A percentile compares a stretch with the other conserved stretches of the same genome.
Evolutionary conservation across 2,329 filamentous ascomycete species (phyloP).

Genomic region (Helotiales sp.): DNA sequence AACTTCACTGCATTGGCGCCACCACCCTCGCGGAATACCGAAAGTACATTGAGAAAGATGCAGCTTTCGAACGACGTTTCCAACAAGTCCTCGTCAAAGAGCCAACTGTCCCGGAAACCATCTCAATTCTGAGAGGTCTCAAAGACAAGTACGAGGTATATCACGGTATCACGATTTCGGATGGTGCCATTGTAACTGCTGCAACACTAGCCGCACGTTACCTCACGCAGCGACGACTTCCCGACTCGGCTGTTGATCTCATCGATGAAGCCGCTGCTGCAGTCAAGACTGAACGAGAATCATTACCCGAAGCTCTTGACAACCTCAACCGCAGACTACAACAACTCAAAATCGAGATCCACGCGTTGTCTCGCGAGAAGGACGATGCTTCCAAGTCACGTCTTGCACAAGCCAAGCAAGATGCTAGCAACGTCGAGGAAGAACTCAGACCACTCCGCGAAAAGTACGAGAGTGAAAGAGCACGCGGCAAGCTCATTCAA

Average conservation of each 20-base stretch:
- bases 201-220: constrained; percentile 93
- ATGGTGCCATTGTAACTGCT: constrained; percentile 87
- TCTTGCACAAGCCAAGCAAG: constrained; percentile 79
- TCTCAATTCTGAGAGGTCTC: constrained; percentile 96
- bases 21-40: constrained; percentile 94
- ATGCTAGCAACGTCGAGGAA: constrained; percentile 92
- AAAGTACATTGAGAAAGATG: constrained; percentile 99
- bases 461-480: constrained; percentile 93
- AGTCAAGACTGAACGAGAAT: constrained; percentile 93
- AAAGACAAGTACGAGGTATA: constrained; percentile 99
- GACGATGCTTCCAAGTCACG: constrained; percentile 88
- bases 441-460: constrained; percentile 88
- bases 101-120: constrained; percentile 81
- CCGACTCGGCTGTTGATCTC: constrained; percentile 94
- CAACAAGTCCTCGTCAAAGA: constrained; percentile 98
- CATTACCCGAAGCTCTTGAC: constrained; percentile 93
- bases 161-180: constrained; percentile 94
- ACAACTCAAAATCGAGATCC: constrained; percentile 96
- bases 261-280: constrained; percentile 96
- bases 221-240: constrained; percentile 84
- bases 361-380: constrained; percentile 89
- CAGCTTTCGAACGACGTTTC: constrained; percentile 96
- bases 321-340: constrained; percentile 87
- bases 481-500: constrained; percentile 87
- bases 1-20: constrained; percentile 96